These are phyloP conservation scores for Suillus cothurnatus DNA, from an alignment of 768 basidiomycete genomes.

Conservation along the genomic window DNA sequence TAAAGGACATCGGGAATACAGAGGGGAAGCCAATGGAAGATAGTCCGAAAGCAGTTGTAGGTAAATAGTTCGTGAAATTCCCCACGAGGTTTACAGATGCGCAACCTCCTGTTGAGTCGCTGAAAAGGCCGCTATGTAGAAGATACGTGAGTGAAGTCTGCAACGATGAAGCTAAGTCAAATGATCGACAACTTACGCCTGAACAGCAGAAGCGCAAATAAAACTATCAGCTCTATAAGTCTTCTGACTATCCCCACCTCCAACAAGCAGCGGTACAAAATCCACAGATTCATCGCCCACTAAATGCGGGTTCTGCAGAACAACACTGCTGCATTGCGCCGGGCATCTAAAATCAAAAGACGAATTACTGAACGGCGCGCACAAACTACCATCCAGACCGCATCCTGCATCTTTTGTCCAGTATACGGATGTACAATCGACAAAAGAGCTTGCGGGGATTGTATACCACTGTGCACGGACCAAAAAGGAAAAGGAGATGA, in stretches of 20 bases:
- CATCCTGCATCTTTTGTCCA: constrained; percentile 73
- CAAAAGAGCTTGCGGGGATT: constrained; percentile 62
- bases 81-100: constrained; percentile 68
- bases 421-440: constrained; percentile 69
- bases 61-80: constrained; percentile 70
- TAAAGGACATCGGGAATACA: constrained; percentile 71
- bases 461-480: constrained; percentile 72
- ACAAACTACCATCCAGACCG: constrained; percentile 67
- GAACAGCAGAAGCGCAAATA: constrained; percentile 81
- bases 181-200: constrained; percentile 56
- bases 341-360: constrained; percentile 82
- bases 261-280: constrained; percentile 76
- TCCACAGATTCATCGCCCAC: constrained; percentile 67
- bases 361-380: constrained; percentile 62
- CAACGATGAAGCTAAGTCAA: not conserved
- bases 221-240: constrained; percentile 88
- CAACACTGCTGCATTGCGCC: constrained; percentile 62
- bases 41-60: constrained; percentile 61
- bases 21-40: constrained; percentile 74
- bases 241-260: constrained; percentile 71
- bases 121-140: constrained; percentile 59
- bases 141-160: constrained; percentile 13
- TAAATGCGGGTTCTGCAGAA: constrained; percentile 72
- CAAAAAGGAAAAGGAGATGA: constrained; percentile 74
- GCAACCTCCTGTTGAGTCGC: constrained; percentile 73